A percentile compares a stretch with the other conserved stretches of the same genome.
phyloP scores from a whole-genome alignment of 257 asterid genomes.

The Penstemon barbatus region DNA sequence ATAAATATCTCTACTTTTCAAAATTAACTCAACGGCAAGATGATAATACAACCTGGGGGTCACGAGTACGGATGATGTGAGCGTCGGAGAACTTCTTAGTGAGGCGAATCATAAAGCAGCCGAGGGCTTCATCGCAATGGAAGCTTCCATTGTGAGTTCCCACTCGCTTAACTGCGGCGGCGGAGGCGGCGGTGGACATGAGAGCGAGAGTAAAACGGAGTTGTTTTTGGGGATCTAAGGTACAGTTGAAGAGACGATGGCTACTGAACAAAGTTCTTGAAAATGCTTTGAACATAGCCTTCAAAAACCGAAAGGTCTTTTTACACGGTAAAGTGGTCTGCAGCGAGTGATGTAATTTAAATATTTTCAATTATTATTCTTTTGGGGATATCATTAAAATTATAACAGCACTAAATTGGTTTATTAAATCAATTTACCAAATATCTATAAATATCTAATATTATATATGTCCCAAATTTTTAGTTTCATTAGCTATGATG shows the following conservation, averaged over 20 bases:
- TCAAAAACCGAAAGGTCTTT: too few relatives aligned
- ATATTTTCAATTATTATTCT: too few relatives aligned
- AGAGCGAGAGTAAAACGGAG: slow-evolving; percentile 22
- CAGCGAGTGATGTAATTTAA: too few relatives aligned
- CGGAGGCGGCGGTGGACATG: slow-evolving; percentile 44
- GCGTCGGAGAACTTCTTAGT: slow-evolving; percentile 65
- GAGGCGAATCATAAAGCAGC: slow-evolving; percentile 95
- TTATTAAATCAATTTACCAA: too few relatives aligned
- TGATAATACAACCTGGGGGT: slow-evolving; percentile 52
- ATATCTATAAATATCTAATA: too few relatives aligned
- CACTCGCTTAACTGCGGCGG: slow-evolving; percentile 54
- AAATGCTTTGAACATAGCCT: slow-evolving; percentile 41
- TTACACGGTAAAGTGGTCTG: too few relatives aligned
- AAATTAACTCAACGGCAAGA: neutral
- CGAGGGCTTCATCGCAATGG: slow-evolving; percentile 97
- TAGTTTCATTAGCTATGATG: too few relatives aligned
- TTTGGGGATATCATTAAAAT: too few relatives aligned
- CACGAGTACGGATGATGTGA: slow-evolving; percentile 79
- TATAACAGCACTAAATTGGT: too few relatives aligned
- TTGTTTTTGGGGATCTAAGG: slow-evolving; percentile 17
- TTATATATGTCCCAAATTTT: too few relatives aligned
- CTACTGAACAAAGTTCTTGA: slow-evolving; percentile 40
- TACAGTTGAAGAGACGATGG: slow-evolving; percentile 39
- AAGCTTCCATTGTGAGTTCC: slow-evolving; percentile 97
- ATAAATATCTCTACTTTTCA: neutral